Evolutionary conservation across 1,284 basidiomycete genomes (phyloP).

Genomic region (Malassezia arunalokei): DNA sequence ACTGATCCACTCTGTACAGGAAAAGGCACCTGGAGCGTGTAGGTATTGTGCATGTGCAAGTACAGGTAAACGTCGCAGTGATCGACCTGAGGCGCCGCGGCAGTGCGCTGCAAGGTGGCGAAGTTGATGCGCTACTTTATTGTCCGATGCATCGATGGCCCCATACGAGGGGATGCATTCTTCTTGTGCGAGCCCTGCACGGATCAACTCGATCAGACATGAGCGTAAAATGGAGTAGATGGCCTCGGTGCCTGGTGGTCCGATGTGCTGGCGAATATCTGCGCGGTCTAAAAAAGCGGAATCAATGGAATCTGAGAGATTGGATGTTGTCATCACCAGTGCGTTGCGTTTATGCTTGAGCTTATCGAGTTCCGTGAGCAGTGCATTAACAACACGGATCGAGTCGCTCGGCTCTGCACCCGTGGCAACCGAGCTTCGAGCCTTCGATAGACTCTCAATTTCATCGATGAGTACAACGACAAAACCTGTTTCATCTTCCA

Average conservation of each 20-base stretch:
- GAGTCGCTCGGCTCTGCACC: slow-evolving; percentile 92
- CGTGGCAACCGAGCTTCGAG: slow-evolving; percentile 79
- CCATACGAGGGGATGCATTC: not conserved
- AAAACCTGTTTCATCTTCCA: slow-evolving; percentile 76
- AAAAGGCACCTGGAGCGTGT: not conserved
- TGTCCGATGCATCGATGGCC: not conserved
- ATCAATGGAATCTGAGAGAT: slow-evolving; percentile 86
- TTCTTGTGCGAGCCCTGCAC: slow-evolving; percentile 56
- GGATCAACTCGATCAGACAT: slow-evolving; percentile 68
- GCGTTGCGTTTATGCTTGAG: slow-evolving; percentile 84
- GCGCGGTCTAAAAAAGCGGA: slow-evolving; percentile 90
- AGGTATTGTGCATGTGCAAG: slow-evolving; percentile 71
- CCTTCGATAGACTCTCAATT: slow-evolving; percentile 87
- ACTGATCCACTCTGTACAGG: slow-evolving; percentile 2
- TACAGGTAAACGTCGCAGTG: slow-evolving; percentile 76
- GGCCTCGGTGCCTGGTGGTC: slow-evolving; percentile 74
- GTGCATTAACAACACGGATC: slow-evolving; percentile 88
- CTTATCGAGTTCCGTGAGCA: slow-evolving; percentile 92
- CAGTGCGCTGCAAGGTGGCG: slow-evolving; percentile 60
- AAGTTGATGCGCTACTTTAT: slow-evolving; percentile 47
- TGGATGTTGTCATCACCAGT: slow-evolving; percentile 90
- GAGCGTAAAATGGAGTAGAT: slow-evolving; percentile 84
- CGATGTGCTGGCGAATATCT: slow-evolving; percentile 89
- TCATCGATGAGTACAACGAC: slow-evolving; percentile 94
- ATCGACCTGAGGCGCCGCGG: slow-evolving; percentile 76